phyloP scores from a whole-genome alignment of 176 grass and related monocot genomes.

The Rhynchospora breviuscula region DNA sequence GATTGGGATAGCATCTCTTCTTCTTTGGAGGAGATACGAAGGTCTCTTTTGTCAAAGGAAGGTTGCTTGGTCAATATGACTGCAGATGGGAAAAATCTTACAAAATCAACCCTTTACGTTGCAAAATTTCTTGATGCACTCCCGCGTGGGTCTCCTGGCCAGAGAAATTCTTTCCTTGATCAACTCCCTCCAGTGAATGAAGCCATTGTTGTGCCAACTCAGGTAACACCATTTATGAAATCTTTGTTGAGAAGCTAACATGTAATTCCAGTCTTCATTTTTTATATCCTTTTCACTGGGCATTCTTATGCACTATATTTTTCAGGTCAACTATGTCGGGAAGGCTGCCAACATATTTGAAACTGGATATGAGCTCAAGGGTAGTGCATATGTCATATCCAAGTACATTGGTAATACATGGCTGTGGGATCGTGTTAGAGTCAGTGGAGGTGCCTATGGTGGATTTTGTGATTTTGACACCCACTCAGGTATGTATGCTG shows the following conservation, averaged over 20 bases:
- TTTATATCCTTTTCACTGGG: neutral
- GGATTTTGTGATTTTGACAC: slow-evolving; percentile 98
- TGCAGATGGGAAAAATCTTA: slow-evolving; percentile 74
- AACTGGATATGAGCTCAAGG: slow-evolving; percentile 85
- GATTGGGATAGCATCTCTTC: slow-evolving; percentile 90
- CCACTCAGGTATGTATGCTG: slow-evolving; percentile 61
- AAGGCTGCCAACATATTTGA: slow-evolving; percentile 90
- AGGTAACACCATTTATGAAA: slow-evolving; percentile 36
- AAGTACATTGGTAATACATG: slow-evolving; percentile 94
- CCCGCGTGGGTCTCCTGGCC: slow-evolving; percentile 39
- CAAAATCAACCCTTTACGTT: slow-evolving; percentile 60
- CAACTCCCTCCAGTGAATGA: slow-evolving; percentile 71
- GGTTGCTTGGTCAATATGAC: slow-evolving; percentile 89
- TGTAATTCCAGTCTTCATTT: neutral
- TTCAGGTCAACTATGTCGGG: slow-evolving; percentile 98
- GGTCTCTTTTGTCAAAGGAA: slow-evolving; percentile 60
- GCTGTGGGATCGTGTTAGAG: slow-evolving; percentile 94
- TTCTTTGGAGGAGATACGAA: slow-evolving; percentile 85
- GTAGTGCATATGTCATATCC: slow-evolving; percentile 93
- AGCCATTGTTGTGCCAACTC: slow-evolving; percentile 96
- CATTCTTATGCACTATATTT: slow-evolving; percentile 17
- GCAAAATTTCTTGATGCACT: slow-evolving; percentile 86
- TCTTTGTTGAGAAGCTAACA: slow-evolving; percentile 8
- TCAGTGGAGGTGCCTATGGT: slow-evolving; percentile 97
- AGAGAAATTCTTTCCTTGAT: slow-evolving; percentile 59